phyloP scores from a whole-genome alignment of 2,329 filamentous ascomycete species.

The Neopestalotiopsis rosae region DNA sequence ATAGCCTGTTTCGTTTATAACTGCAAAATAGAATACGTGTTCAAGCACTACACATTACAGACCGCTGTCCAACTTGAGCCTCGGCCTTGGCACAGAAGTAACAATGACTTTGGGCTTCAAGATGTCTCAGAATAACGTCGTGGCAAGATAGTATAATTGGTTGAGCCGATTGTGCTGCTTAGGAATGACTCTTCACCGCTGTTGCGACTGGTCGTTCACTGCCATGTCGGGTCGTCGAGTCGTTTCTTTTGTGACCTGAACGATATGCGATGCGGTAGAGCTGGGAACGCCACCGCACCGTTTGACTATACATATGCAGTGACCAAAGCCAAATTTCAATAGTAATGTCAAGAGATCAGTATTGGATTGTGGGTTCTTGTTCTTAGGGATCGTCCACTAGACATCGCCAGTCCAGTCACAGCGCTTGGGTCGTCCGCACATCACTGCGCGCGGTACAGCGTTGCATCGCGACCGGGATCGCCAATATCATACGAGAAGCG shows the following conservation, averaged over 20 bases:
- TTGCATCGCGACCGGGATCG: not conserved
- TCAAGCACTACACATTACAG: not conserved
- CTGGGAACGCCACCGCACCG: not conserved
- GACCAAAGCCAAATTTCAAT: not conserved
- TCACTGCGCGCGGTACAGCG: not conserved
- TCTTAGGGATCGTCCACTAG: not conserved
- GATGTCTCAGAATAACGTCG: not conserved
- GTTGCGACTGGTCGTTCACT: not conserved
- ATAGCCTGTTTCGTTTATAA: constrained; percentile 2
- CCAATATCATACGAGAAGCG: not conserved
- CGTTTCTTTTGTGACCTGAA: not conserved
- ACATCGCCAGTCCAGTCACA: not conserved
- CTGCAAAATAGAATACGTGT: not conserved
- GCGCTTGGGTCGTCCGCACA: not conserved
- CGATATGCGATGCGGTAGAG: not conserved
- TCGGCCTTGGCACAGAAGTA: not conserved
- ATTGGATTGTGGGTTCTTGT: not conserved
- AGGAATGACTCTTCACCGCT: not conserved
- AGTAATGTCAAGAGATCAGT: not conserved
- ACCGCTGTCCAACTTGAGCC: not conserved
- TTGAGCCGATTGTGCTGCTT: not conserved
- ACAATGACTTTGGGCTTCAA: not conserved
- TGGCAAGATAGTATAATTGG: not conserved
- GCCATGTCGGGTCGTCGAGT: not conserved
- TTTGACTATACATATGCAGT: not conserved